phyloP scores from a whole-genome alignment of 768 basidiomycete genomes.

The Dendrothele bispora region DNA sequence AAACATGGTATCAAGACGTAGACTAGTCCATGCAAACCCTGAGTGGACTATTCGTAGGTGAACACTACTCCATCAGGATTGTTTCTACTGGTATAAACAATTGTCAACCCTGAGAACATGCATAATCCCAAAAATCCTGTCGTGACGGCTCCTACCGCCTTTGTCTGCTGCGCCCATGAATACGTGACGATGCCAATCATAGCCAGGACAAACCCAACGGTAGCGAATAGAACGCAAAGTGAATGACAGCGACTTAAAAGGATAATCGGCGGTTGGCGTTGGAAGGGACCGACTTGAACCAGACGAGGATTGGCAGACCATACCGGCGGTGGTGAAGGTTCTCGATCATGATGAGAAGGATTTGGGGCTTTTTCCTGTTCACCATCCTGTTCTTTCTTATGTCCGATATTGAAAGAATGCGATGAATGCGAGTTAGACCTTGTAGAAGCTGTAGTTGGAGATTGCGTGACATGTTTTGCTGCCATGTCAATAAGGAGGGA shows the following conservation, averaged over 20 bases:
- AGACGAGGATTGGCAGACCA: conserved; percentile 50
- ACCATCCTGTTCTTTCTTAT: neutral
- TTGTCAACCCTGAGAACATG: conserved; percentile 17
- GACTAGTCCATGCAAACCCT: too few relatives aligned
- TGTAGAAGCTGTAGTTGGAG: conserved; percentile 11
- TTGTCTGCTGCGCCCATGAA: conserved; percentile 48
- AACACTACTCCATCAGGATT: neutral
- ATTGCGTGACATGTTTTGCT: conserved; percentile 2
- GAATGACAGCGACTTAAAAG: conserved; percentile 49
- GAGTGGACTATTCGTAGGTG: neutral
- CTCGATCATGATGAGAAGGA: conserved; percentile 2
- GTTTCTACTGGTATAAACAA: conserved; percentile 13
- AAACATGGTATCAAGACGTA: too few relatives aligned
- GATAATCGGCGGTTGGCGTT: conserved; percentile 37
- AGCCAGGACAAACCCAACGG: conserved; percentile 49
- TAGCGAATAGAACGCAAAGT: conserved; percentile 47
- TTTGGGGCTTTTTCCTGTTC: conserved; percentile 9
- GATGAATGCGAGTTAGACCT: neutral
- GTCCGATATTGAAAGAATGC: neutral
- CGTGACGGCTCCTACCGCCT: conserved; percentile 44
- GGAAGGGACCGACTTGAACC: conserved; percentile 50
- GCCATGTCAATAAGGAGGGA: conserved; percentile 6
- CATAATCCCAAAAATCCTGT: conserved; percentile 38
- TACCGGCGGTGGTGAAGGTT: conserved; percentile 25
- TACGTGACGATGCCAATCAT: conserved; percentile 51